A percentile compares a stretch with the other conserved stretches of the same genome.
Evolutionary conservation across 1,284 basidiomycete species (phyloP).

Genomic region (Cryptococcus sp.): DNA sequence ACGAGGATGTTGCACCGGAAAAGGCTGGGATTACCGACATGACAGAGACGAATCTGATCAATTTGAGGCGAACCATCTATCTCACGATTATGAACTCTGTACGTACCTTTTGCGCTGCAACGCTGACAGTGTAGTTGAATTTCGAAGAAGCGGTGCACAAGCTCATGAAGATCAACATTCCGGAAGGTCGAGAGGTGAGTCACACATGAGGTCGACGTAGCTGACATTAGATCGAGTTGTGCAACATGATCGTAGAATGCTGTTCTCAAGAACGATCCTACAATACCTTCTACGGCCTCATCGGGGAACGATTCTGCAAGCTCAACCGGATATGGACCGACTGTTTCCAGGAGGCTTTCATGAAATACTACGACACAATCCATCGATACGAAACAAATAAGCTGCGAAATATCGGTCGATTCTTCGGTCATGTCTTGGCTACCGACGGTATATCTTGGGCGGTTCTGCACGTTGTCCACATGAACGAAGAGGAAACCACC

Average conservation of each 20-base stretch:
- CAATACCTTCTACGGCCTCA: conserved; percentile 89
- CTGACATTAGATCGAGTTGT: conserved; percentile 70
- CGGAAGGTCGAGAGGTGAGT: conserved; percentile 83
- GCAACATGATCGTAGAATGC: conserved; percentile 99
- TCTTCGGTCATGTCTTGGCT: conserved; percentile 86
- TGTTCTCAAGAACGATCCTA: conserved; percentile 98
- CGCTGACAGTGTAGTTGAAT: conserved; percentile 54
- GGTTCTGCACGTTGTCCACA: conserved; percentile 73
- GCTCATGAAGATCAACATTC: conserved; percentile 83
- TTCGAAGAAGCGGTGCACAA: conserved; percentile 99
- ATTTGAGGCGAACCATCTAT: conserved; percentile 89
- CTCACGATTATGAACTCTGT: conserved; percentile 95
- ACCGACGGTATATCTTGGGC: conserved; percentile 88
- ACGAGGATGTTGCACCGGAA: conserved; percentile 59
- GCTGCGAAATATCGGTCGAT: conserved; percentile 90
- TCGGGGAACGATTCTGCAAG: conserved; percentile 94
- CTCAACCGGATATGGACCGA: conserved; percentile 92
- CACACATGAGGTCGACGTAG: not conserved
- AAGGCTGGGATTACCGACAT: conserved; percentile 89
- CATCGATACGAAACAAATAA: conserved; percentile 99
- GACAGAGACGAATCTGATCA: conserved; percentile 93
- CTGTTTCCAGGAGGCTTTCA: conserved; percentile 79
- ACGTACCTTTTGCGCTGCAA: conserved; percentile 8
- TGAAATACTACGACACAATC: conserved; percentile 89
- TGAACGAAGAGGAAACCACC: conserved; percentile 98